Evolutionary conservation across 257 asterid species (phyloP), one percentile per base, ranked within the genome.

Genomic region (Catharanthus roseus): DNA sequence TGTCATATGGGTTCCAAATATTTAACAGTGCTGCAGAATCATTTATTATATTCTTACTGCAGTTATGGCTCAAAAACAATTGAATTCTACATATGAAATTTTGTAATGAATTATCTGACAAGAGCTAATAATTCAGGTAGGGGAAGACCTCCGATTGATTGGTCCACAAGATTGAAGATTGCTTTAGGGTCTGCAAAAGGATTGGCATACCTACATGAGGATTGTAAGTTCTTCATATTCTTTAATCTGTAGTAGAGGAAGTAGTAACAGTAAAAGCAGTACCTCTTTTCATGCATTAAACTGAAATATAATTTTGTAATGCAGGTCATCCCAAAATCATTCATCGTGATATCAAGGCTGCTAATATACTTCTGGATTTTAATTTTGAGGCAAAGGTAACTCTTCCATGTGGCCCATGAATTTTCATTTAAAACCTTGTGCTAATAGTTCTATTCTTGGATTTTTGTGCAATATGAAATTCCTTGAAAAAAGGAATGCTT

Each of bases 251-350:
- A 28, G 67, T 41, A 18, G 16, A 33, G 26, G 67, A 33, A 61
- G 44, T 18, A 61, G 26, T 23, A 7, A 1, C 45, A 6, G 15
- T 33, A 34, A n/a, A n/a, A 18, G 28, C 45, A 18, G 8, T 5
- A 5, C 24, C 1, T 9, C 21, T 16, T 33, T 4, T 18, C 18
- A 9, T 39, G 6, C 62, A 24, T 34, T 69, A 41, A 34, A 7
- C 47, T 33, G 45, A 60, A 60, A 31, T 34, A 2, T 33, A 61
- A 33, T 61, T 61, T 50, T 21, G n/a, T 71, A n/a, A 49, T 61
- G 55, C 70, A 92, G 98, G 98, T 79, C 89, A 92, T 87, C 98
- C 98, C 1, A 90, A 87, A 78, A 92, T 92, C 78, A 86, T 92
- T 77, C 98, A 92, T 68, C 88, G 98, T 61, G 98, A 92, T 79